Evolutionary conservation across 2,329 filamentous ascomycete genomes (phyloP), one percentile per base, ranked within the genome.

Genomic region (Claviceps arundinis): DNA sequence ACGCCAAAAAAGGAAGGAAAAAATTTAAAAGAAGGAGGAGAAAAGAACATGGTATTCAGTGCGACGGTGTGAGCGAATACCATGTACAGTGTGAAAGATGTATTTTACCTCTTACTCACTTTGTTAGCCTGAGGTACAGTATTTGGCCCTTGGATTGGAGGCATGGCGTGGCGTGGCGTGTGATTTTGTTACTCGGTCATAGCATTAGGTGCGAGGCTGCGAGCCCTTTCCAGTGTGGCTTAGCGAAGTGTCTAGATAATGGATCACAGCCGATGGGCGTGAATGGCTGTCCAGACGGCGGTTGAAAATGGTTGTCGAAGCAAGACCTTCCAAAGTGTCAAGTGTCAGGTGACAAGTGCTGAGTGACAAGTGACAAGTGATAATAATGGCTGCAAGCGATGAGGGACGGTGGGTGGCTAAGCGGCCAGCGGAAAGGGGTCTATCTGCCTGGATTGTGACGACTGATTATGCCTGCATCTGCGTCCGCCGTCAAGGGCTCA

Each of bases 181-280:
- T 38, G 11, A 22, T 22, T 48, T 38, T 48, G 9, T 26, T 22
- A 43, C 11, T 34, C n/a, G 24, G 38, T 24, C 38, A 37, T 34
- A 22, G 37, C 22, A 48, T 24, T 30, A 11, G 34, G 34, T 16
- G 47, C 17, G 22, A 48, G 41, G 34, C 19, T 16, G 47, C 17
- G 22, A 48, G 41, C 30, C 46, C 26, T 19, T 41, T 38, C 48
- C 44, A 51, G 41, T 37, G 46, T 51, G 48, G 53, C 50, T 49
- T 54, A 52, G 50, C 52, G 48, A 56, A 52, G 49, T 52, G 54
- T 54, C 44, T 54, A 55, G 54, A 56, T 49, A 53, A 38, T 42
- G 47, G 11, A 49, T 42, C n/a, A 22, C 41, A 41, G 38, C 38
- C 16, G 17, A 19, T 41, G 38, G 38, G 16, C 7, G 41, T 43